Conservation (phyloP, 805 yeast genomes). For the Lachancea lanzarotensis region DNA sequence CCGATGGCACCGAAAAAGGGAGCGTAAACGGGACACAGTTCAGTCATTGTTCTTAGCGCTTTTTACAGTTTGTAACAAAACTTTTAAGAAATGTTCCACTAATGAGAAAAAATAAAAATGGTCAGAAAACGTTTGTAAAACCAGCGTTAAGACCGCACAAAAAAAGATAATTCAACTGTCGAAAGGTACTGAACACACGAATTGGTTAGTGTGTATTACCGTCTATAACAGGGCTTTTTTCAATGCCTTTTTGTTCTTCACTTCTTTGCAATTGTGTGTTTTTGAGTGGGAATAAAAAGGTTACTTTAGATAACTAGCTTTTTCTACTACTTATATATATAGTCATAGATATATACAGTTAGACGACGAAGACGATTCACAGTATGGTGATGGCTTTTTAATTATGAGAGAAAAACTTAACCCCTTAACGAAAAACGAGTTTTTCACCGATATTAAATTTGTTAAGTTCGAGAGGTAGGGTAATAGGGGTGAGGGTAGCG, state of each 20-base stretch:
- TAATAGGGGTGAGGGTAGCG: not conserved
- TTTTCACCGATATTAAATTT: not conserved
- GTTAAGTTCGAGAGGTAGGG: not conserved
- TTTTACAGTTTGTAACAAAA: too few species aligned
- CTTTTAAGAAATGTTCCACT: too few species aligned
- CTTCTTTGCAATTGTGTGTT: not conserved
- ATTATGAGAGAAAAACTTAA: not conserved
- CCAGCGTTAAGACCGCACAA: not conserved
- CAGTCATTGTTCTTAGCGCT: slow-evolving; percentile 21
- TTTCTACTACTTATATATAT: not conserved
- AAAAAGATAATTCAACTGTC: too few species aligned
- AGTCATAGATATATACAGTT: not conserved
- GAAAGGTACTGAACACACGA: not conserved
- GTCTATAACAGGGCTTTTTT: not conserved
- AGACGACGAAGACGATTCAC: too few species aligned
- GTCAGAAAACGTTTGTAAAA: not conserved
- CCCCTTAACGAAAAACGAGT: not conserved
- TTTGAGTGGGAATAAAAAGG: not conserved
- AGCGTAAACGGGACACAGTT: slow-evolving; percentile 40
- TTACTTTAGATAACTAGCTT: not conserved
- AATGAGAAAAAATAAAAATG: too few species aligned
- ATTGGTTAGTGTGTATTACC: not conserved
- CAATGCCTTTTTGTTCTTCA: not conserved
- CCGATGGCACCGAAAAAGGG: slow-evolving; percentile 99
- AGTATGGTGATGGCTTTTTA: not conserved